Base-by-base conservation (phyloP, 768 basidiomycete species). In the Collybiopsis luxurians region DNA sequence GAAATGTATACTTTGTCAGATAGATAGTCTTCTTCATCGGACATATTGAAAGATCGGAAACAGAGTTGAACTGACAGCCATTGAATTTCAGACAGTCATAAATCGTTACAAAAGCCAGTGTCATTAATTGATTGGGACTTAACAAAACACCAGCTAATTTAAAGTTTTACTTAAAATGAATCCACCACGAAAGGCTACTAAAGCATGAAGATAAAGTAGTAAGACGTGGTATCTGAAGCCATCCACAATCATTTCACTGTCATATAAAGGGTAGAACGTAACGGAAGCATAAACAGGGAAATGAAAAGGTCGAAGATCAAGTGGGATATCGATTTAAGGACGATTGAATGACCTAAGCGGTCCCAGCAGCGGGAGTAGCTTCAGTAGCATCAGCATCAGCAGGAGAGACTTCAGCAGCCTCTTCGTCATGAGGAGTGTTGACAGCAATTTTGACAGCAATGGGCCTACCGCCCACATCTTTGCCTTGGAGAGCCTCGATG, bases 381-480 rank as follows among this genome's bases (percentile, higher is more conserved):
- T 67, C 70, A 58, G 51, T 28, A 38, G 60, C 40, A 38, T 55
- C 34, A 38, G 65, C 70, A 34, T 64, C 51, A 46, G 62, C 39
- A 55, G 71, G 66, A 30, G 71, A 67, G 44, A 60, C 71, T 53
- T 75, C 75, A 56, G 67, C 81, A 34, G 68, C 73, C 39, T 79
- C 82, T 54, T 87, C 85, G 57, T 82, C 81, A 59, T 78, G 82
- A 66, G 82, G 79, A 53, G 88, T 78, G 75, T 96, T 93, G 73
- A 98, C 92, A 52, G 96, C 96, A 62, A 99, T 81, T 80, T 97
- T 98, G 78, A 98, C 92, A 60, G 90, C 90, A 68, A 99, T 87
- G 61, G 81, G 69, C 64, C 96, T 81, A 51, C 92, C 94, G 45
- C 84, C 86, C 56, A 99, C 76, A 60, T 96, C 89, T 72, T 92